Conservation (phyloP, 192 early-diverging fungal genomes). For the Backusella circina region DNA sequence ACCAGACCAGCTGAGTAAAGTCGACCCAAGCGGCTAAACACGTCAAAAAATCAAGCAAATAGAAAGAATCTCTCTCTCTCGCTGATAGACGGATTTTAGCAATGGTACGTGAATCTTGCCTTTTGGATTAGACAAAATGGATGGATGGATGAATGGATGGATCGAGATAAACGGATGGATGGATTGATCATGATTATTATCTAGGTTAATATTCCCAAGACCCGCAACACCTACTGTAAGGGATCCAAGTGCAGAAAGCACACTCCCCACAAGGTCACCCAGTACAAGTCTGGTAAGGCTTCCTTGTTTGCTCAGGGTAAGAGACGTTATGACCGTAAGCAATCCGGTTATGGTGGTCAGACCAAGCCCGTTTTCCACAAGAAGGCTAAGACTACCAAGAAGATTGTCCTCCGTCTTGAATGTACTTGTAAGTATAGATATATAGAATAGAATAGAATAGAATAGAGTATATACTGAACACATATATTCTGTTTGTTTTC, state of each 20-base stretch:
- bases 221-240: slow-evolving; percentile 99
- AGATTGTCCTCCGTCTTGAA: slow-evolving; percentile 98
- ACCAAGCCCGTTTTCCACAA: slow-evolving; percentile 99
- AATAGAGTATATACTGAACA: neutral
- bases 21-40: neutral
- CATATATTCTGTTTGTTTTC: neutral
- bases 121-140: too few relatives aligned
- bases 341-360: slow-evolving; percentile 99
- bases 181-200: neutral
- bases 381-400: slow-evolving; percentile 99
- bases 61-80: slow-evolving; percentile 10
- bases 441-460: neutral
- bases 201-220: slow-evolving; percentile 99
- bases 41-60: slow-evolving; percentile 5
- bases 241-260: slow-evolving; percentile 96
- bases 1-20: neutral
- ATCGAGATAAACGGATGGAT: neutral
- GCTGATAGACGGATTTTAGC: slow-evolving; percentile 11
- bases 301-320: slow-evolving; percentile 99
- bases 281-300: slow-evolving; percentile 99
- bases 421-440: slow-evolving; percentile 57
- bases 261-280: slow-evolving; percentile 99
- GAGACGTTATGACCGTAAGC: slow-evolving; percentile 70
- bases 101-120: neutral
- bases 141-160: neutral